Evolutionary conservation across 2,329 filamentous ascomycete genomes (phyloP).

Genomic region (Plenodomus tracheiphilus): DNA sequence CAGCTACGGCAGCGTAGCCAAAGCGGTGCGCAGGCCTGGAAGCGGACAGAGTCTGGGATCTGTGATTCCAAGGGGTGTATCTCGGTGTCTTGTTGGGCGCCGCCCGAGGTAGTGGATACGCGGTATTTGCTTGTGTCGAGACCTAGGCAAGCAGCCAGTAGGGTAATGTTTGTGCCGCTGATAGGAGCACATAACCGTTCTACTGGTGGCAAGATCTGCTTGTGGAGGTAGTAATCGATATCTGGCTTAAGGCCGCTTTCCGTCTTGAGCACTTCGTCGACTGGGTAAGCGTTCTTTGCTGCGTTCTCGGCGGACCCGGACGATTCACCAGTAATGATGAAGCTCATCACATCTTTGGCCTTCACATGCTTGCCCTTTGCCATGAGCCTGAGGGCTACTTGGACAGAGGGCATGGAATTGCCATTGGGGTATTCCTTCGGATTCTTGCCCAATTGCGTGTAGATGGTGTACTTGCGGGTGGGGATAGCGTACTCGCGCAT

Average conservation of each 20-base stretch:
- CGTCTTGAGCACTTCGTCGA: conserved; percentile 79
- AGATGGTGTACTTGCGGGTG: conserved; percentile 91
- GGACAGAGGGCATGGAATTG: conserved; percentile 94
- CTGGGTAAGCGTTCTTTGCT: conserved; percentile 86
- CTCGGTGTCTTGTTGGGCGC: conserved; percentile 46
- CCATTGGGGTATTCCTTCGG: conserved; percentile 93
- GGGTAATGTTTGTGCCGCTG: conserved; percentile 83
- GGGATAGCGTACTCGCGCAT: conserved; percentile 82
- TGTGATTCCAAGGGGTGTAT: conserved; percentile 93
- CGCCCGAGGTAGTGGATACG: conserved; percentile 62
- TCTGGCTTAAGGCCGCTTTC: conserved; percentile 80
- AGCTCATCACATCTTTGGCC: conserved; percentile 94
- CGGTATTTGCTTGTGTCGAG: conserved; percentile 88
- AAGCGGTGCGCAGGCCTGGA: conserved; percentile 77
- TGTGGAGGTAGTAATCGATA: conserved; percentile 97
- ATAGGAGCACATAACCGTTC: conserved; percentile 98
- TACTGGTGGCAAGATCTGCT: conserved; percentile 97
- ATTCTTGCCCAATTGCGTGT: conserved; percentile 93
- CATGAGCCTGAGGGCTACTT: conserved; percentile 88
- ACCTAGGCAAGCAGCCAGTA: conserved; percentile 90
- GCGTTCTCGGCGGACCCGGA: conserved; percentile 68
- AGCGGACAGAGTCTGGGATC: conserved; percentile 88
- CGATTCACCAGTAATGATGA: conserved; percentile 78
- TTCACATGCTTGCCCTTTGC: conserved; percentile 85
- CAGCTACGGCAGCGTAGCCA: conserved; percentile 80